Conservation (phyloP, 257 asterid genomes). For the Przewalskia tangutica region DNA sequence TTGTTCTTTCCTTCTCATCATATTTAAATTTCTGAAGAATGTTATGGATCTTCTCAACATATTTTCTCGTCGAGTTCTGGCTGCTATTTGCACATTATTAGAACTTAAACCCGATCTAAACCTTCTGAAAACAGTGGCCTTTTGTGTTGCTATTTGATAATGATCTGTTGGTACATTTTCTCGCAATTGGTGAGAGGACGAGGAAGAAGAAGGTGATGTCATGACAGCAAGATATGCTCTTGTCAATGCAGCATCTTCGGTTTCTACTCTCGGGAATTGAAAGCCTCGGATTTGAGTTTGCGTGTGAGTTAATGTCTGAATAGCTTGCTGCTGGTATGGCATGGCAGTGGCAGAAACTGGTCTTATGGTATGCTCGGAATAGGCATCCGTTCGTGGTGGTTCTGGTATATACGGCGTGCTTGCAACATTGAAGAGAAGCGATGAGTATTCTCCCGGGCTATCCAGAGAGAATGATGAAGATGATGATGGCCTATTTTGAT, state of each 20-base stretch:
- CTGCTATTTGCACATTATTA: background rate
- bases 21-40: slow-evolving; percentile 27
- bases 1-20: background rate
- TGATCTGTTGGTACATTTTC: slow-evolving; percentile 7
- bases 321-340: background rate
- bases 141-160: background rate
- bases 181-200: slow-evolving; percentile 15
- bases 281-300: slow-evolving; percentile 25
- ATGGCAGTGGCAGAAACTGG: background rate
- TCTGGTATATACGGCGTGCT: slow-evolving; percentile 14
- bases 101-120: slow-evolving; percentile 3
- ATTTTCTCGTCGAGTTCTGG: slow-evolving; percentile 20
- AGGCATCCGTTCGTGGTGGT: slow-evolving; percentile 6
- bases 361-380: background rate
- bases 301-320: slow-evolving; percentile 4
- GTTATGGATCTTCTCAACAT: slow-evolving; percentile 38
- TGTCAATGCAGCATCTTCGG: slow-evolving; percentile 49
- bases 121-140: slow-evolving; percentile 37
- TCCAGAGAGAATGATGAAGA: slow-evolving; percentile 73
- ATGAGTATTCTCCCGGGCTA: slow-evolving; percentile 32
- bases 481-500: slow-evolving; percentile 38
- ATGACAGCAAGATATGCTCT: slow-evolving; percentile 58
- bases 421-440: slow-evolving; percentile 32
- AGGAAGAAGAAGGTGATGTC: slow-evolving; percentile 23
- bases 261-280: slow-evolving; percentile 36